A percentile compares a stretch with the other conserved stretches of the same genome.
Conservation (phyloP, 495 filamentous ascomycete species). For the Penicillium taxi region DNA sequence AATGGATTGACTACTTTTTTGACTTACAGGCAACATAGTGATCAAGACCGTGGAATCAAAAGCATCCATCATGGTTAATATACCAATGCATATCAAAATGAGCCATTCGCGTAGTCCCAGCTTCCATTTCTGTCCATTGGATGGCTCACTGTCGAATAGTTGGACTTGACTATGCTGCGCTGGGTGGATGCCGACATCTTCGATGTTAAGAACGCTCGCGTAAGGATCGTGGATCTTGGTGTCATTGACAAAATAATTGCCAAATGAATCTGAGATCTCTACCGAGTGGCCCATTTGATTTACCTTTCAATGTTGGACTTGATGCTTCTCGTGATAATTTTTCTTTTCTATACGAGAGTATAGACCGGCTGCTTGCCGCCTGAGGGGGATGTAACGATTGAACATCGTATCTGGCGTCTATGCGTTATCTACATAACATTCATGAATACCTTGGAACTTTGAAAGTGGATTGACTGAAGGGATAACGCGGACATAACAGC, state of each 20-base stretch:
- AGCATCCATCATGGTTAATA: conserved; percentile 33
- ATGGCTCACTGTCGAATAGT: conserved; percentile 12
- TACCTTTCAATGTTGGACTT: too few species aligned
- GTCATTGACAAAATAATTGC: conserved; percentile 14
- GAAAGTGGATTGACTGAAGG: too few species aligned
- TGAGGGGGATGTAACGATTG: too few species aligned
- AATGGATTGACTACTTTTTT: too few species aligned
- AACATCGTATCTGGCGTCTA: too few species aligned
- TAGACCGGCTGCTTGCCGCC: too few species aligned
- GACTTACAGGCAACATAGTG: conserved; percentile 20
- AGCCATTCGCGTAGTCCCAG: conserved; percentile 27
- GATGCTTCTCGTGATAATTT: too few species aligned
- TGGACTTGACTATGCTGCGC: conserved; percentile 16
- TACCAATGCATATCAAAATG: conserved; percentile 25
- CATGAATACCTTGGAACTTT: too few species aligned
- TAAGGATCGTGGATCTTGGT: conserved; percentile 14
- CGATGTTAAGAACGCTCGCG: conserved; percentile 16
- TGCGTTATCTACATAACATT: too few species aligned
- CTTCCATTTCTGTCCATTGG: conserved; percentile 15
- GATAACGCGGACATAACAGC: too few species aligned
- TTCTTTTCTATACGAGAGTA: too few species aligned
- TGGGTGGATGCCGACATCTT: conserved; percentile 8
- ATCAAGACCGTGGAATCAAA: conserved; percentile 32
- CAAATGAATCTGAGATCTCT: neutral
- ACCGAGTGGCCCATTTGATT: conserved; percentile 17